Evolutionary conservation across 768 basidiomycete genomes (phyloP).

Genomic region (Inosperma sp.): DNA sequence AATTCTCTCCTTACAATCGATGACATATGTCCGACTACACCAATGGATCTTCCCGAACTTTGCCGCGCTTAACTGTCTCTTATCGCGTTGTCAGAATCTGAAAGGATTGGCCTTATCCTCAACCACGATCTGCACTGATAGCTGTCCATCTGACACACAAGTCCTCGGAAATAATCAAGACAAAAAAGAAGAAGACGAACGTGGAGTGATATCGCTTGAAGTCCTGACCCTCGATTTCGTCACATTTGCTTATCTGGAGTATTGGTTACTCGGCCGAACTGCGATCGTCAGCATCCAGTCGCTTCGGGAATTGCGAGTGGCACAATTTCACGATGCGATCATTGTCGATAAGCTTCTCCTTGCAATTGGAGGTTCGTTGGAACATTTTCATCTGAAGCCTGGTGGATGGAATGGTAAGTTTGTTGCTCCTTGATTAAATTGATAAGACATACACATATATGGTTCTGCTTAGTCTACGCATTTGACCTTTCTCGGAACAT

Average conservation of each 20-base stretch:
- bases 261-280: conserved; percentile 34
- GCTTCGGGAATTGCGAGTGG: conserved; percentile 41
- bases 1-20: conserved; percentile 31
- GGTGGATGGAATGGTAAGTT: conserved; percentile 38
- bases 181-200: conserved; percentile 5
- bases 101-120: conserved; percentile 35
- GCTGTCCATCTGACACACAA: not conserved
- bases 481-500: conserved; percentile 35
- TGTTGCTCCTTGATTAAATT: conserved; percentile 1
- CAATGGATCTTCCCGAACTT: conserved; percentile 38
- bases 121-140: conserved; percentile 30
- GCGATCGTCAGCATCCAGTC: conserved; percentile 32
- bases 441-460: not conserved
- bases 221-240: conserved; percentile 42
- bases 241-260: conserved; percentile 32
- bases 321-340: conserved; percentile 35
- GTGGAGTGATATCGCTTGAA: conserved; percentile 20
- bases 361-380: conserved; percentile 33
- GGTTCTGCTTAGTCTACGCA: conserved; percentile 27
- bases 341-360: conserved; percentile 35
- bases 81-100: conserved; percentile 33
- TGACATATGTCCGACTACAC: conserved; percentile 37
- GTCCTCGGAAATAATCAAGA: not conserved
- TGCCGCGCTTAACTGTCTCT: conserved; percentile 29
- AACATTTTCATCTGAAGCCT: conserved; percentile 43